Evolutionary conservation across 2,329 filamentous ascomycete species (phyloP).

Genomic region (Aspergillus ibericus): DNA sequence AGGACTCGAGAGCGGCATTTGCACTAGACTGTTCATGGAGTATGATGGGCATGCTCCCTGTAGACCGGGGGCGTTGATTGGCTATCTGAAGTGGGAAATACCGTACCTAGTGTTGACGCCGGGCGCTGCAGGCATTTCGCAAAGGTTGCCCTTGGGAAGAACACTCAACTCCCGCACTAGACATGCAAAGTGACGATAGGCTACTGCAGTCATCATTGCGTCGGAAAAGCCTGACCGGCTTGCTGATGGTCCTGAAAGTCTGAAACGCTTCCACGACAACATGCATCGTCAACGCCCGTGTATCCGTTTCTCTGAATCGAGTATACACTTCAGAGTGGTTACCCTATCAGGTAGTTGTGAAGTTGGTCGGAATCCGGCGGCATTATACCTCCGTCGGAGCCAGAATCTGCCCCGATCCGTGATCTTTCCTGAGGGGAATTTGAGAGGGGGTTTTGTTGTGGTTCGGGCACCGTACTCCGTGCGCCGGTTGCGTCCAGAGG

Average conservation of each 20-base stretch:
- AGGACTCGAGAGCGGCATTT: not conserved
- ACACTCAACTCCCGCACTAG: not conserved
- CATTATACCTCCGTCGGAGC: constrained; percentile 5
- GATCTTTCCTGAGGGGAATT: not conserved
- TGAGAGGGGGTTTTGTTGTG: no score
- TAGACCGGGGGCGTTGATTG: not conserved
- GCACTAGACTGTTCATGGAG: not conserved
- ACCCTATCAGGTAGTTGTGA: not conserved
- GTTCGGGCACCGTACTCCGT: no score
- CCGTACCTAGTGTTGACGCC: not conserved
- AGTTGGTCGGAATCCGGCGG: constrained; percentile 10
- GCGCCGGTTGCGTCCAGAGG: not conserved
- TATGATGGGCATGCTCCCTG: not conserved
- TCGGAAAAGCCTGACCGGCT: not conserved
- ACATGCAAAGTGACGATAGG: not conserved
- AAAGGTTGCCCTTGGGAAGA: not conserved
- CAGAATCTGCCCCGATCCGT: constrained; percentile 9
- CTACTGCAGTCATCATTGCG: constrained; percentile 1
- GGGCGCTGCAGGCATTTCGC: not conserved
- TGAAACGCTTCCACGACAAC: constrained; percentile 1
- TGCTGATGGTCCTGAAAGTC: not conserved
- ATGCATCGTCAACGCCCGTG: not conserved
- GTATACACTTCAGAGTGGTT: not conserved
- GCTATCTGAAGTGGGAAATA: not conserved
- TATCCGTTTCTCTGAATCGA: not conserved